These are phyloP conservation scores for Millerago galiae DNA, from an alignment of 805 yeast genomes.

Conservation along the genomic window DNA sequence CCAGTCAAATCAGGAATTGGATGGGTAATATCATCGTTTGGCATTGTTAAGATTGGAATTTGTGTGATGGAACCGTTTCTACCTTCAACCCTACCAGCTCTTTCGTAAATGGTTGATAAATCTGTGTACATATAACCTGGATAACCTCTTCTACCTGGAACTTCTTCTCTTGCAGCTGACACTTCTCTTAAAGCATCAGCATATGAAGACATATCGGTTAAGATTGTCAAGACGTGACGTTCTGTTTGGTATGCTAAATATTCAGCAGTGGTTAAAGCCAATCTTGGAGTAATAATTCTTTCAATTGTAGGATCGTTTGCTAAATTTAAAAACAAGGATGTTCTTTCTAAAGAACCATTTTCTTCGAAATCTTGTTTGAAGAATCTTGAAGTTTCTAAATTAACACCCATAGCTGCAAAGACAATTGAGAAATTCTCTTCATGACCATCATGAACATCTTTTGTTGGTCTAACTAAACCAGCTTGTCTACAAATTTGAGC, in stretches of 20 bases:
- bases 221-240: slow-evolving; percentile 95
- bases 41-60: slow-evolving; percentile 98
- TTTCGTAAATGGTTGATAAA: slow-evolving; percentile 96
- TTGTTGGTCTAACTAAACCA: slow-evolving; percentile 97
- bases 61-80: slow-evolving; percentile 99
- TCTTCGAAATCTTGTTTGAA: slow-evolving; percentile 99
- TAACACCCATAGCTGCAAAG: slow-evolving; percentile 99
- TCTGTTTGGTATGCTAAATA: slow-evolving; percentile 98
- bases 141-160: slow-evolving; percentile 99
- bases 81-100: slow-evolving; percentile 99
- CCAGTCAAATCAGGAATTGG: slow-evolving; percentile 99
- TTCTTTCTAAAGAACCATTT: slow-evolving; percentile 97
- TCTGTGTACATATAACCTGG: slow-evolving; percentile 99
- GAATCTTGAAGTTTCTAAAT: slow-evolving; percentile 95
- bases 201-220: slow-evolving; percentile 99
- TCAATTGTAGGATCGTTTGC: slow-evolving; percentile 99
- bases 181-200: slow-evolving; percentile 99
- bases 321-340: slow-evolving; percentile 90
- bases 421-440: slow-evolving; percentile 99
- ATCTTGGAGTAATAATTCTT: slow-evolving; percentile 98
- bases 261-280: slow-evolving; percentile 98
- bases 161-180: slow-evolving; percentile 99
- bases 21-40: slow-evolving; percentile 99
- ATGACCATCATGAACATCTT: slow-evolving; percentile 99
- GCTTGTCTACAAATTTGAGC: slow-evolving; percentile 99